Base-by-base conservation (phyloP, 1,139 yeast genomes). In the Yarrowia galli region DNA sequence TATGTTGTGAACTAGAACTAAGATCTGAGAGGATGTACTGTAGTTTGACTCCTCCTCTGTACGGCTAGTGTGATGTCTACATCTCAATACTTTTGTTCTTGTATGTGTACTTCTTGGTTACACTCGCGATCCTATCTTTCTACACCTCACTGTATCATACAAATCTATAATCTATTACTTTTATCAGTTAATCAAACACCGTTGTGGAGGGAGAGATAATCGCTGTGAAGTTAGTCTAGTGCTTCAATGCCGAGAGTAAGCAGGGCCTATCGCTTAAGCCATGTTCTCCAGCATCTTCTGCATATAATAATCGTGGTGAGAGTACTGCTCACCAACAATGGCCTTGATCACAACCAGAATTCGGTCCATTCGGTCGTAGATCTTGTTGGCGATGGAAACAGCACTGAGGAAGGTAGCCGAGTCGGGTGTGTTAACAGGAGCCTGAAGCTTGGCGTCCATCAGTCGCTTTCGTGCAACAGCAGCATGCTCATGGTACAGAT, bases 361-460 rank as follows among this genome's bases (percentile, higher is more conserved):
- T 5, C 61, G 61, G 36, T 54, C 61, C 61, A 54, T 54, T 25
- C 61, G 61, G 6, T 54, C 61, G 61, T 54, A 54, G 25, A 54
- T 54, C 61, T 54, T 54, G 61, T 54, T 54, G 48, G 61, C 61
- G 35, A 54, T 54, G 23, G 46, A 40, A 6, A 54, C 61, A 3
- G 61, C 61, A 13, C 61, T 54, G 36, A 54, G 46, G 9, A 54
- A 54, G 2, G 48, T 40, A n/a, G 61, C 61, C 12, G 61, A 38
- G 9, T 54, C 61, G 2, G 61, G 48, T 1, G 61, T 54, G 38
- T 54, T 40, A 3, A 40, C 36, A 7, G 61, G 61, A 1, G 48
- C 18, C 46, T 54, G 61, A 12, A 54, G 36, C 2, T 54, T 54
- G 1, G 61, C 61, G 8, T 54, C 46, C 23, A n/a, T 1, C 23